Percentiles rank a stretch among this genome's conserved stretches.
Evolutionary conservation across 2,329 filamentous ascomycete genomes (phyloP).

Genomic region (Penicillium sp.): DNA sequence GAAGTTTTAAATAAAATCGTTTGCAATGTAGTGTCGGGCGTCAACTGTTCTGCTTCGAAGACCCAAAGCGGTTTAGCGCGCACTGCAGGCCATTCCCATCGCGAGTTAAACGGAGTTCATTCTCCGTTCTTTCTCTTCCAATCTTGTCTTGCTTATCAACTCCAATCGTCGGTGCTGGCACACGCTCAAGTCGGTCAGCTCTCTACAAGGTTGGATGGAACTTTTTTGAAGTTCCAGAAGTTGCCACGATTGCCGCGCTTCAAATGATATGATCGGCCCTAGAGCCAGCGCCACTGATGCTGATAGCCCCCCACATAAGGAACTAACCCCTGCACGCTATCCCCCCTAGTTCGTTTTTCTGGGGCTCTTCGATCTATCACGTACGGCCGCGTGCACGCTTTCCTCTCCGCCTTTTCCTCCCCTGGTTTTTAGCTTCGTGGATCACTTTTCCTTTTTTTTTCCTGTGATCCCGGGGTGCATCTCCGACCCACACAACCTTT

Average conservation of each 20-base stretch:
- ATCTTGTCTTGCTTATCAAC: neutral
- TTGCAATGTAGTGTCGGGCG: neutral
- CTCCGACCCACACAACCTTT: neutral
- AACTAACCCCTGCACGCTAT: conserved; percentile 6
- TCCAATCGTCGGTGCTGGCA: neutral
- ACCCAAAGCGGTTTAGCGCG: neutral
- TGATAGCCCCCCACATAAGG: neutral
- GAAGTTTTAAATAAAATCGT: too few relatives aligned
- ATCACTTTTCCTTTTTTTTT: neutral
- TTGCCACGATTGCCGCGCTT: neutral
- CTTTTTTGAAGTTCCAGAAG: neutral
- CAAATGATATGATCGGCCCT: conserved; percentile 1
- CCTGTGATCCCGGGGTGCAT: neutral
- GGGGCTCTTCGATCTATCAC: conserved; percentile 1
- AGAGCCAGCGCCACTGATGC: conserved; percentile 4
- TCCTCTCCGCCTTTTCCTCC: neutral
- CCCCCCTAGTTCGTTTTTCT: neutral
- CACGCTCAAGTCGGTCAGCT: neutral
- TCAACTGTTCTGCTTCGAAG: neutral
- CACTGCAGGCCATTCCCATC: neutral
- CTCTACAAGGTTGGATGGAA: neutral
- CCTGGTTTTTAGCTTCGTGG: neutral
- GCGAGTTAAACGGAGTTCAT: neutral
- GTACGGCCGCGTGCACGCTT: neutral
- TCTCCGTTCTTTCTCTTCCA: neutral